phyloP scores from a whole-genome alignment of 345 rosid species.

The Bretschneidera sinensis region DNA sequence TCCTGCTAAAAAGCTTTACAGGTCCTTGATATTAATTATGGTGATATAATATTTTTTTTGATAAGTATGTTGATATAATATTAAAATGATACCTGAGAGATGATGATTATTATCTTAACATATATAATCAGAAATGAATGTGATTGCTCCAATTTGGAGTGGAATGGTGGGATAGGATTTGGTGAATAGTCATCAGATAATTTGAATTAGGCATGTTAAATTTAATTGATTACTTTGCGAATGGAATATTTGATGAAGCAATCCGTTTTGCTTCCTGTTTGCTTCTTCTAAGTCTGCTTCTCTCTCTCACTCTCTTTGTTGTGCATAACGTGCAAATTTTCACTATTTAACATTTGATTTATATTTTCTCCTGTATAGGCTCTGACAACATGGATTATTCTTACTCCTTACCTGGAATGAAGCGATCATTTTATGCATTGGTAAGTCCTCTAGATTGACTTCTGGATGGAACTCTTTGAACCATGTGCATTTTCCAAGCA shows the following conservation, averaged over 20 bases:
- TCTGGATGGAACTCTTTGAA: background rate
- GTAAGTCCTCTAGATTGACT: constrained; percentile 2
- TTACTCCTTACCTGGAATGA: constrained; percentile 9
- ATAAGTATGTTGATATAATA: too few relatives aligned
- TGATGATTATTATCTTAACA: too few relatives aligned
- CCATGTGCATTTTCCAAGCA: background rate
- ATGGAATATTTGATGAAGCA: background rate
- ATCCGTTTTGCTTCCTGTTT: background rate
- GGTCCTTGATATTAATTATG: too few relatives aligned
- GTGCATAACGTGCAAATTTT: background rate
- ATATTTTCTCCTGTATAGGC: constrained; percentile 1
- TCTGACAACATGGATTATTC: background rate
- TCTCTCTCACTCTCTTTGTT: background rate
- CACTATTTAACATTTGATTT: background rate
- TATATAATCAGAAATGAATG: background rate
- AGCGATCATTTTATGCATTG: constrained; percentile 16
- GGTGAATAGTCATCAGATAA: background rate
- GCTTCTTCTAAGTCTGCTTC: background rate
- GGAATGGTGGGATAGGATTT: background rate
- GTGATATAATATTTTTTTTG: too few relatives aligned
- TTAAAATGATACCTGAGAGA: too few relatives aligned
- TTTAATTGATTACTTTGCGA: background rate
- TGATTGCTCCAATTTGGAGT: background rate
- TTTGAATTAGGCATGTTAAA: background rate
- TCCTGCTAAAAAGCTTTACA: background rate